Conservation (phyloP, 345 rosid genomes). For the Populus pruinosa region DNA sequence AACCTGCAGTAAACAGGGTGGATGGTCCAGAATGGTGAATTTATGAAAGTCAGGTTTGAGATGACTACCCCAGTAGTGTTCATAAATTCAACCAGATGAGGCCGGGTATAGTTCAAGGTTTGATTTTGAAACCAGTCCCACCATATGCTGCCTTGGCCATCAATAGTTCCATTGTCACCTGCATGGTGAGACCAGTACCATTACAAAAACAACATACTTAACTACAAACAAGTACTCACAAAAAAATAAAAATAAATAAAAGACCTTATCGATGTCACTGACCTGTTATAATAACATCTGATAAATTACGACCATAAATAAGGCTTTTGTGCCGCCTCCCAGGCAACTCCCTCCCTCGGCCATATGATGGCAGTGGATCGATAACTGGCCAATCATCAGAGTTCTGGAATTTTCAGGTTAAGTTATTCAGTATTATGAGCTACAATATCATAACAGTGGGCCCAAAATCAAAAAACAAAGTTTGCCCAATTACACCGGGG, state of each 20-base stretch:
- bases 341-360: constrained; percentile 90
- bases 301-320: constrained; percentile 78
- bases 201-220: constrained; percentile 12
- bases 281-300: constrained; percentile 96
- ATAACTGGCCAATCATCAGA: constrained; percentile 87
- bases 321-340: constrained; percentile 89
- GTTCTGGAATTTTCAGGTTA: constrained; percentile 42
- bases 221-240: background rate
- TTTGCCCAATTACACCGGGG: constrained; percentile 5
- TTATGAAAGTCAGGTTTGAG: constrained; percentile 81
- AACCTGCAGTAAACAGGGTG: constrained; percentile 99
- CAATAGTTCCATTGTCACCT: constrained; percentile 93
- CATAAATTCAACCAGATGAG: constrained; percentile 93
- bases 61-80: constrained; percentile 74
- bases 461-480: constrained; percentile 2
- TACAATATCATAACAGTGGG: background rate
- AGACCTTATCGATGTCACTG: constrained; percentile 15
- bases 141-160: constrained; percentile 95
- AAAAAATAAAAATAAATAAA: background rate
- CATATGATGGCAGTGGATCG: constrained; percentile 95
- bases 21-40: constrained; percentile 96
- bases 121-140: constrained; percentile 74
- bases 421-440: constrained; percentile 10
- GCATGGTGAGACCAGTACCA: constrained; percentile 19
- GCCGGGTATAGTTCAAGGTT: constrained; percentile 80